Percentiles rank a stretch among this genome's conserved stretches.
Conservation (phyloP, 2,329 filamentous ascomycete genomes). For the Claviceps sp. region DNA sequence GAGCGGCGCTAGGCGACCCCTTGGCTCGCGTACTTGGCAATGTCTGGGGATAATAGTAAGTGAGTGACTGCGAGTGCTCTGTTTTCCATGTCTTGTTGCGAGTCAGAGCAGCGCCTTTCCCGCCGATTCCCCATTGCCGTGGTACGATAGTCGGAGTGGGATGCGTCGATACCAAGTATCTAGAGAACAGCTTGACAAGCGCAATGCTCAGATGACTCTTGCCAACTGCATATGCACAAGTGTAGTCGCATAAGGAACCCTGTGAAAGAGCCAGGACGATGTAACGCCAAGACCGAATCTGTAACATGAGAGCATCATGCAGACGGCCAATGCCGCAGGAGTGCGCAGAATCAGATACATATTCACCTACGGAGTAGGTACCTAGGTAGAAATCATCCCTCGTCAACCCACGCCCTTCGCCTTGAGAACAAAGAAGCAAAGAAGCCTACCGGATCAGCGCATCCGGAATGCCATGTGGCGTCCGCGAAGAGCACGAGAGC, state of each 20-base stretch:
- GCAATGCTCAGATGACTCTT: background rate
- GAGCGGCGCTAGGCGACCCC: background rate
- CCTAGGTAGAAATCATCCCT: background rate
- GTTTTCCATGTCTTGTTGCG: background rate
- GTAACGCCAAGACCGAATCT: background rate
- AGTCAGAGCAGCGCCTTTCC: background rate
- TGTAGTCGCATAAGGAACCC: background rate
- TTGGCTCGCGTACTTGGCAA: background rate
- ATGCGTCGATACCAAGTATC: background rate
- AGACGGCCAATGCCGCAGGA: background rate
- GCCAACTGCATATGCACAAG: background rate
- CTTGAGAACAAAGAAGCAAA: background rate
- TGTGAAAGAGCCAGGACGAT: background rate
- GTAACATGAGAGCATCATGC: background rate
- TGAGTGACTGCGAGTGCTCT: background rate
- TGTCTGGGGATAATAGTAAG: background rate
- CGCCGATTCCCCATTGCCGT: background rate
- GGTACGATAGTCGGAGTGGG: background rate
- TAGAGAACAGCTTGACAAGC: background rate
- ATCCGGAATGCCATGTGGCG: constrained; percentile 4
- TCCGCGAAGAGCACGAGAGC: background rate
- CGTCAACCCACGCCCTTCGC: background rate
- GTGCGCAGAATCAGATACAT: background rate
- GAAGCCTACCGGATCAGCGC: background rate
- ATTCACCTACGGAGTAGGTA: too few species aligned